Conservation (phyloP, 1,139 yeast genomes). For the Suhomyces kunorum region DNA sequence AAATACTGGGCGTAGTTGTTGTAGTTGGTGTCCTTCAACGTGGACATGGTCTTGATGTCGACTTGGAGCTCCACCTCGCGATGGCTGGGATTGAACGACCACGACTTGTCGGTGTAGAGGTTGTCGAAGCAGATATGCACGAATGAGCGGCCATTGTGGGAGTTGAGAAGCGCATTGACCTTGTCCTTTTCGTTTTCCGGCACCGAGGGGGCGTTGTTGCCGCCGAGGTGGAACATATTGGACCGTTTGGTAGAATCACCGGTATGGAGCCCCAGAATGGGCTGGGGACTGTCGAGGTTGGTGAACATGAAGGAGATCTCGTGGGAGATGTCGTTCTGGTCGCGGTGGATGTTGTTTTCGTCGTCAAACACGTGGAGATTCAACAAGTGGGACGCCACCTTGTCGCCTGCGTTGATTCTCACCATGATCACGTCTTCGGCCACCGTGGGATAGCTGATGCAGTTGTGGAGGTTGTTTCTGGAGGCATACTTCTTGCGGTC, state of each 20-base stretch:
- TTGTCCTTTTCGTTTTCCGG: constrained; percentile 8
- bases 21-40: constrained; percentile 40
- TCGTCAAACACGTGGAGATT: constrained; percentile 43
- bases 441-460: constrained; percentile 43
- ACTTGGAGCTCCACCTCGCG: constrained; percentile 40
- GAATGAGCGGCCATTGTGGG: constrained; percentile 30
- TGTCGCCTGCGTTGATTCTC: constrained; percentile 33
- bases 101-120: constrained; percentile 42
- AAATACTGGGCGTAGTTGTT: constrained; percentile 39
- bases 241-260: constrained; percentile 12
- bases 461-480: constrained; percentile 31
- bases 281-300: constrained; percentile 28
- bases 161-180: constrained; percentile 22
- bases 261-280: constrained; percentile 5
- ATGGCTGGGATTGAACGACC: constrained; percentile 40
- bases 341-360: constrained; percentile 37
- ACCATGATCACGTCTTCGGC: constrained; percentile 42
- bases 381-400: constrained; percentile 35
- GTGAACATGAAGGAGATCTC: constrained; percentile 39
- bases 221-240: constrained; percentile 16
- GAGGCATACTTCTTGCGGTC: constrained; percentile 31
- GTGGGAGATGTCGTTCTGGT: constrained; percentile 30
- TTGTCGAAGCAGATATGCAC: constrained; percentile 48
- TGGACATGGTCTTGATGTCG: constrained; percentile 36
- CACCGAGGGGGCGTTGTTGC: neutral